phyloP scores from a whole-genome alignment of 768 basidiomycete species.

The Termitomyces sp. region DNA sequence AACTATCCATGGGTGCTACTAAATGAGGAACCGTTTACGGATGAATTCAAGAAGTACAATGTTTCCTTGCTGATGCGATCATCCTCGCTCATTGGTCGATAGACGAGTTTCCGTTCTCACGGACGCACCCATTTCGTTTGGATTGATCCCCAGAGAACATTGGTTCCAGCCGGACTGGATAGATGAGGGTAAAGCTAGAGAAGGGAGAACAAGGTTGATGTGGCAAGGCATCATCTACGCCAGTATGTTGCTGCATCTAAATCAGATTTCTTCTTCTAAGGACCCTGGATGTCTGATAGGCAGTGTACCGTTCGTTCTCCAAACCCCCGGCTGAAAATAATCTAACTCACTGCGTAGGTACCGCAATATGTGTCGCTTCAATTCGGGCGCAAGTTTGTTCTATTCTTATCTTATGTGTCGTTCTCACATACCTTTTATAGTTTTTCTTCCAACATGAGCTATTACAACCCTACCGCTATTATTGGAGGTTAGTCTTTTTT shows the following conservation, averaged over 20 bases:
- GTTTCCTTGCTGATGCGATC: background rate
- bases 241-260: constrained; percentile 28
- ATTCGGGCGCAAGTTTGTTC: constrained; percentile 66
- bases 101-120: constrained; percentile 44
- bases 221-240: constrained; percentile 58
- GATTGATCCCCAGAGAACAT: constrained; percentile 66
- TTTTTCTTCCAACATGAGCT: constrained; percentile 84
- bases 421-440: constrained; percentile 25
- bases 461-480: constrained; percentile 73
- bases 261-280: constrained; percentile 1
- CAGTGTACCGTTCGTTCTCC: constrained; percentile 58
- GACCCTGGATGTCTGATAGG: constrained; percentile 32
- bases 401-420: background rate
- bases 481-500: constrained; percentile 55
- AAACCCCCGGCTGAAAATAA: background rate
- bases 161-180: constrained; percentile 83
- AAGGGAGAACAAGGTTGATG: constrained; percentile 59
- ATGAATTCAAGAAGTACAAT: constrained; percentile 62
- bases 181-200: constrained; percentile 62
- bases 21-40: constrained; percentile 74
- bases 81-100: background rate
- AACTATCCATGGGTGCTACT: constrained; percentile 81
- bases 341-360: constrained; percentile 40
- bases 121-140: constrained; percentile 56
- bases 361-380: constrained; percentile 94